Evolutionary conservation across 2,329 filamentous ascomycete genomes (phyloP).

Genomic region (Pestalotiopsis sp.): DNA sequence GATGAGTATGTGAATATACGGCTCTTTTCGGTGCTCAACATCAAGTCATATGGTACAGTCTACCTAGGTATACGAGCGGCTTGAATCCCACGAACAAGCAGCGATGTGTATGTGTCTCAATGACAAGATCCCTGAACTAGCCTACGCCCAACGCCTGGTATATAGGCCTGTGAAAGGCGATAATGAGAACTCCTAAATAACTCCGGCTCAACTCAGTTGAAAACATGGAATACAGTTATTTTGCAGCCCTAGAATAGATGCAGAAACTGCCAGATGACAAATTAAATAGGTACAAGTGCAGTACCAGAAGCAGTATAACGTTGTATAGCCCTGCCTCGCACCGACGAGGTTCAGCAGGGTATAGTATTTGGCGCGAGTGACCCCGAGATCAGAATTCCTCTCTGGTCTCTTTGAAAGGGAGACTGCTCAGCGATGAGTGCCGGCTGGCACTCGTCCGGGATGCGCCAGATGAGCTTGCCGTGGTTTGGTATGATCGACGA

Average conservation of each 20-base stretch:
- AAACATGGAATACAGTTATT: neutral
- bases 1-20: too few species aligned
- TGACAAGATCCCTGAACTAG: neutral
- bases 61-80: neutral
- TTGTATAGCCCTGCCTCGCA: neutral
- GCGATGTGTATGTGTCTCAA: neutral
- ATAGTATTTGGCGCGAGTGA: neutral
- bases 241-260: neutral
- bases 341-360: neutral
- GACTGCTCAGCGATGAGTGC: constrained; percentile 27
- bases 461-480: constrained; percentile 11
- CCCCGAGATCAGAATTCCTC: neutral
- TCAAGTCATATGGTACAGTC: neutral
- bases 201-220: neutral
- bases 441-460: constrained; percentile 26
- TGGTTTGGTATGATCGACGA: constrained; percentile 6
- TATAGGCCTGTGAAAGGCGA: neutral
- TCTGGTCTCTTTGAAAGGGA: constrained; percentile 16
- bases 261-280: neutral
- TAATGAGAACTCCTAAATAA: neutral
- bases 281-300: neutral
- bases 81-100: too few species aligned
- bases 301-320: neutral
- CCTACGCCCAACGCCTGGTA: neutral
- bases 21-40: neutral